These are phyloP conservation scores for Hericium coralloides DNA, from an alignment of 768 basidiomycete species.

Conservation along the genomic window DNA sequence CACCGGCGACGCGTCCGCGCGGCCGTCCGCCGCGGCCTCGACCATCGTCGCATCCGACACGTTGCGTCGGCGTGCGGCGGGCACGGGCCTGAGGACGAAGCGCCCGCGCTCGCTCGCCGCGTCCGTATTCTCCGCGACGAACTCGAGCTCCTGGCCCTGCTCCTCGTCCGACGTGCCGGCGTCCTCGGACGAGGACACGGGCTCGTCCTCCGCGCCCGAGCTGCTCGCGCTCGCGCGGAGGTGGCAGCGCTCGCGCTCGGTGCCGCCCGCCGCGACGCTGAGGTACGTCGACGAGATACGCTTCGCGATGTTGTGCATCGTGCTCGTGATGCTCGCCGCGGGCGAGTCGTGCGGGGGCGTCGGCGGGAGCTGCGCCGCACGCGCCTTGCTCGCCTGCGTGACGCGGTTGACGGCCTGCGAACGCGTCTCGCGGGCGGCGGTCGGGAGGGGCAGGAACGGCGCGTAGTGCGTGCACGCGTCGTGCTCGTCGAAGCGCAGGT, in stretches of 20 bases:
- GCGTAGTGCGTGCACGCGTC: constrained; percentile 63
- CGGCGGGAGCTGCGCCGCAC: constrained; percentile 37
- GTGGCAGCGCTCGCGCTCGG: neutral
- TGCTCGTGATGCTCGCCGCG: constrained; percentile 30
- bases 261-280: constrained; percentile 12
- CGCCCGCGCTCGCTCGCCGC: constrained; percentile 13
- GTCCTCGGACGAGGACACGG: constrained; percentile 4
- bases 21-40: neutral
- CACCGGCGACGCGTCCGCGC: constrained; percentile 2
- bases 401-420: constrained; percentile 47
- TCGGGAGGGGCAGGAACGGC: constrained; percentile 43
- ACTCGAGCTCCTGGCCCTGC: constrained; percentile 17
- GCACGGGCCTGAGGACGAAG: constrained; percentile 39
- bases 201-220: constrained; percentile 10
- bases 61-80: constrained; percentile 18
- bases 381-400: constrained; percentile 42
- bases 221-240: constrained; percentile 1
- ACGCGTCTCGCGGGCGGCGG: constrained; percentile 31
- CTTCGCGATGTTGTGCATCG: constrained; percentile 51
- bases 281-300: constrained; percentile 39
- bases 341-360: constrained; percentile 31
- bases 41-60: constrained; percentile 13
- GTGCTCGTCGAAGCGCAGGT: constrained; percentile 81
- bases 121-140: neutral
- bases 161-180: constrained; percentile 32